Conservation (phyloP, 1,139 yeast genomes). For the Diutina siamensis region DNA sequence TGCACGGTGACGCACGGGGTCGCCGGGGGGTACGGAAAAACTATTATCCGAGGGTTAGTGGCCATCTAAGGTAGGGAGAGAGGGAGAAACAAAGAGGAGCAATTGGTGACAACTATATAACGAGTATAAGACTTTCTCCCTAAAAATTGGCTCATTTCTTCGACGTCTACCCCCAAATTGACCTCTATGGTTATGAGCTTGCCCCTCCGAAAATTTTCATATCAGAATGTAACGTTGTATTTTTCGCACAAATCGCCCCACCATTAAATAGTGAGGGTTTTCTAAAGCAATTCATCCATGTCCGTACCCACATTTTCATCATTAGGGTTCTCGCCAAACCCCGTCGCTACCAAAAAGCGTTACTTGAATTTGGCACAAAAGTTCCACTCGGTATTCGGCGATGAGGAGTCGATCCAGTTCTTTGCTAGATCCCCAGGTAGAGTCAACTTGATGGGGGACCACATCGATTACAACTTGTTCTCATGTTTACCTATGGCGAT, state of each 20-base stretch:
- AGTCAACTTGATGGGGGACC: conserved; percentile 68
- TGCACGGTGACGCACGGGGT: neutral
- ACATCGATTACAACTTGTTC: conserved; percentile 58
- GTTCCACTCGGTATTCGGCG: conserved; percentile 14
- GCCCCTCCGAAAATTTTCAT: neutral
- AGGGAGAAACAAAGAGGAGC: neutral
- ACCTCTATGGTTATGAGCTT: conserved; percentile 3
- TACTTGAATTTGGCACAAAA: conserved; percentile 14
- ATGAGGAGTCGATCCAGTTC: conserved; percentile 22
- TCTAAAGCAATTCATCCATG: neutral
- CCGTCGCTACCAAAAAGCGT: conserved; percentile 16
- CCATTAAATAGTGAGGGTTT: neutral
- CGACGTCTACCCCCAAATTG: too few species aligned
- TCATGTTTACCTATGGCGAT: conserved; percentile 72
- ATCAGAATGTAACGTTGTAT: conserved; percentile 3
- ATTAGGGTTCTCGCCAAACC: conserved; percentile 24
- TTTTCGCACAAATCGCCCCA: neutral
- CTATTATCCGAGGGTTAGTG: neutral
- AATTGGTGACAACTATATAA: too few species aligned
- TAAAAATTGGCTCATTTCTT: too few species aligned
- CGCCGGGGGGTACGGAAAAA: neutral
- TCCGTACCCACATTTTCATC: conserved; percentile 6
- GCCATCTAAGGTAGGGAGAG: neutral
- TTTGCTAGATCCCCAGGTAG: conserved; percentile 61
- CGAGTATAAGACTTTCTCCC: too few species aligned